phyloP scores from a whole-genome alignment of 1,139 yeast species.

The Nakaseomyces kungkrabaensis region DNA sequence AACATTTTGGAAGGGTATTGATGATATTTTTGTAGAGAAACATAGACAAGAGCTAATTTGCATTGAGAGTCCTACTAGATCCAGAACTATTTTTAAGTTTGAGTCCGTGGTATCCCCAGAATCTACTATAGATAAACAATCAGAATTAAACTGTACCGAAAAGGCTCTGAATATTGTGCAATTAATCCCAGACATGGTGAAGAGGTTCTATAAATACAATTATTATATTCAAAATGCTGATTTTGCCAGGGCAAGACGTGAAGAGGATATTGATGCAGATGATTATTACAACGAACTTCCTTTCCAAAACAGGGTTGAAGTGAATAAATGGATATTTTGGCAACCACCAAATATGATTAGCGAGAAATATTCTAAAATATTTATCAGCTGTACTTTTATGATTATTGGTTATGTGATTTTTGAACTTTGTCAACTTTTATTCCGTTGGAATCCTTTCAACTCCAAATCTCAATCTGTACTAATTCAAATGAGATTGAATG shows the following conservation, averaged over 20 bases:
- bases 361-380: background rate
- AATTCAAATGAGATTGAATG: background rate
- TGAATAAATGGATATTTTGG: background rate
- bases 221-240: conserved; percentile 9
- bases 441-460: conserved; percentile 19
- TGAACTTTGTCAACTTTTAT: background rate
- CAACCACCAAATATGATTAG: background rate
- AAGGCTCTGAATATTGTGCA: background rate
- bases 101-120: conserved; percentile 30
- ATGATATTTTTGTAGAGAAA: background rate
- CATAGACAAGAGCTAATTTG: conserved; percentile 58
- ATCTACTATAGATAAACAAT: background rate
- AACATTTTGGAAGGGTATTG: background rate
- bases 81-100: conserved; percentile 54
- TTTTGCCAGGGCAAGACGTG: background rate
- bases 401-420: background rate
- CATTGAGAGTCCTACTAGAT: conserved; percentile 49
- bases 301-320: background rate
- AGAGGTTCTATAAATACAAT: conserved; percentile 16
- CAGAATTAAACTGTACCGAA: background rate
- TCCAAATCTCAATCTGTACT: background rate
- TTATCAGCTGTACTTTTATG: background rate
- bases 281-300: background rate
- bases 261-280: background rate
- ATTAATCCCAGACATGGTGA: conserved; percentile 10